Conservation (phyloP, 1,284 basidiomycete species). For the Tilletia walkeri region DNA sequence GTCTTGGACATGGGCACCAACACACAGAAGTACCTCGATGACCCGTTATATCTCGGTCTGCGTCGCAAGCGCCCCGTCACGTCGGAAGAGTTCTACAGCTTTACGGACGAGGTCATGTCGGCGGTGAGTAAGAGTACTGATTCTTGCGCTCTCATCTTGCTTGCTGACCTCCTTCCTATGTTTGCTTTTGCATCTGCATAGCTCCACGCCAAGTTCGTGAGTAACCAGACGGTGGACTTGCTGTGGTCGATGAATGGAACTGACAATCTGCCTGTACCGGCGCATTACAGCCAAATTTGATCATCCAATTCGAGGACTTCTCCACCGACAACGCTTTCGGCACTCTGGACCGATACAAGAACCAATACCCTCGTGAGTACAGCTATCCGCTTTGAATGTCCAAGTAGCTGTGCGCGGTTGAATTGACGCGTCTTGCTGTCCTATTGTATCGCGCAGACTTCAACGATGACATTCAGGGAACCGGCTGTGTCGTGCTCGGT, state of each 20-base stretch:
- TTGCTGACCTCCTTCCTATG: background rate
- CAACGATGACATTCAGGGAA: conserved; percentile 77
- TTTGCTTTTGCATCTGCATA: background rate
- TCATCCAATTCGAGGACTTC: conserved; percentile 78
- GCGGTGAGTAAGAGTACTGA: conserved; percentile 62
- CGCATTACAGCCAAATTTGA: conserved; percentile 66
- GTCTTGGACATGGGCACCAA: conserved; percentile 72
- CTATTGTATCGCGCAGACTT: conserved; percentile 34
- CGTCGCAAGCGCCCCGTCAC: conserved; percentile 51
- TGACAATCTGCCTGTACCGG: too few species aligned
- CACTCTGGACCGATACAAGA: conserved; percentile 47
- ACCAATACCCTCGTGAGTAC: conserved; percentile 12
- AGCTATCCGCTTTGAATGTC: conserved; percentile 63
- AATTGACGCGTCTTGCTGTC: background rate
- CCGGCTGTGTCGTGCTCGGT: conserved; percentile 71
- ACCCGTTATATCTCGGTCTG: conserved; percentile 86
- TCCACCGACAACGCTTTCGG: conserved; percentile 53
- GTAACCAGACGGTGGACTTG: background rate
- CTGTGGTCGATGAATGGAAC: too few species aligned
- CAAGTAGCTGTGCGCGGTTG: background rate
- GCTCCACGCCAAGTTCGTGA: conserved; percentile 17
- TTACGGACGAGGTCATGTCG: conserved; percentile 90
- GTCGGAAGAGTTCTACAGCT: conserved; percentile 60
- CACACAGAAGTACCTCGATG: conserved; percentile 74
- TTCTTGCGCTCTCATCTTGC: background rate